Evolutionary conservation across 1,139 yeast species (phyloP), one percentile per base, ranked within the genome.

Genomic region (Saccharomyces hybrid): DNA sequence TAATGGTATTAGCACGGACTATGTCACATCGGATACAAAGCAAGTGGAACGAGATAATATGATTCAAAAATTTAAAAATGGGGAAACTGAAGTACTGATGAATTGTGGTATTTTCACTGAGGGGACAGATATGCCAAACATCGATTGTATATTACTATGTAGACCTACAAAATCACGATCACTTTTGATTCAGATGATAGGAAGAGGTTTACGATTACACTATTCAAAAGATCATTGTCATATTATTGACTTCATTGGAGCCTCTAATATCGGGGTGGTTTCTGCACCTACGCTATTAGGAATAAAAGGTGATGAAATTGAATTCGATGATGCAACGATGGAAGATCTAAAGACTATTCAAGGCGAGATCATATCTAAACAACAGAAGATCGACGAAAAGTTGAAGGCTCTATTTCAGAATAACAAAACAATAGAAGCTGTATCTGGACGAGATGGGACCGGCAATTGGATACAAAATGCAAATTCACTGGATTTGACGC

Each of bases 51-150:
- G 98, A 47, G 76, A 73, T 11, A 65, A 70, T 0, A 75, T 83
- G 0, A 70, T 90, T 0, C 71, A 74, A 2, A 84, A 80, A 49
- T 91, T 91, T 66, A 78, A 76, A 58, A 63, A 71, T 1, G 91
- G 95, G 0, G 65, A 76, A 16, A 76, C 88, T 28, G 82, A 86
- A 3, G 95, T 93, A 0, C 71, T 91, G 29, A 80, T 95, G 70
- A 93, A 93, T 65, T 95, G 96, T 65, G 89, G 86, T 26, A 89
- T 91, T 2, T 86, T 91, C 62, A 91, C 96, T 0, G 99, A 93
- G 69, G 99, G 99, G 0, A 89, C 98, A 0, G 98, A 91, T 71
- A 84, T 91, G 24, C 98, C 98, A 2, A 84, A 85, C 60, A 86
- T 91, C 55, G 98, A 91, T 66, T 84, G 90, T 28, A 73, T 91